Conservation (phyloP, 371 early-diverging fungal genomes). For the Saksenaea oblongispora region DNA sequence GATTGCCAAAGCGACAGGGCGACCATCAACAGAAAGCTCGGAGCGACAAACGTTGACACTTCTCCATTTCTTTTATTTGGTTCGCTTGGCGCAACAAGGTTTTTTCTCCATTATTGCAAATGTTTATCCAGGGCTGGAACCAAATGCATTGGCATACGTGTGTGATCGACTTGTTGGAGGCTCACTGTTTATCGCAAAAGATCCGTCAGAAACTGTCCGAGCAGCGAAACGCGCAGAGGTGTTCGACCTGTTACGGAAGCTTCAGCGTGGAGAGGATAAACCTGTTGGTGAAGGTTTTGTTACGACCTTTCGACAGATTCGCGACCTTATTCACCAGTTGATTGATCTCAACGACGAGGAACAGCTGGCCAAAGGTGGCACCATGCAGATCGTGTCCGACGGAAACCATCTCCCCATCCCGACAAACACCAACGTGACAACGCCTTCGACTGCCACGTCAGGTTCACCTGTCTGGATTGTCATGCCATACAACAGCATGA, state of each 20-base stretch:
- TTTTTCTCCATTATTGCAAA: slow-evolving; percentile 26
- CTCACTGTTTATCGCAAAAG: slow-evolving; percentile 27
- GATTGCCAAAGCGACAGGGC: background rate
- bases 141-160: slow-evolving; percentile 21
- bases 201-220: slow-evolving; percentile 11
- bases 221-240: slow-evolving; percentile 15
- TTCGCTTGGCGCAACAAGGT: slow-evolving; percentile 39
- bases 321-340: slow-evolving; percentile 26
- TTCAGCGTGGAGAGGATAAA: slow-evolving; percentile 24
- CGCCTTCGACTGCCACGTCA: slow-evolving; percentile 1
- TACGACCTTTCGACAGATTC: slow-evolving; percentile 32
- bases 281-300: slow-evolving; percentile 11
- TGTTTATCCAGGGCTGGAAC: slow-evolving; percentile 11
- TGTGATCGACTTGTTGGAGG: slow-evolving; percentile 41
- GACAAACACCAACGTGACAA: background rate
- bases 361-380: background rate
- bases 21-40: background rate
- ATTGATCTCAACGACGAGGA: slow-evolving; percentile 2
- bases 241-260: slow-evolving; percentile 22
- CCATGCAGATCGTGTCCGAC: background rate
- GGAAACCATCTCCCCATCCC: background rate
- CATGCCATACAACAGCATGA: slow-evolving; percentile 25
- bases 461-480: slow-evolving; percentile 18
- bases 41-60: slow-evolving; percentile 22
- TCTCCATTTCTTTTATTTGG: slow-evolving; percentile 39